Conservation (phyloP, 2,329 filamentous ascomycete genomes). For the Elsinoe batatas region DNA sequence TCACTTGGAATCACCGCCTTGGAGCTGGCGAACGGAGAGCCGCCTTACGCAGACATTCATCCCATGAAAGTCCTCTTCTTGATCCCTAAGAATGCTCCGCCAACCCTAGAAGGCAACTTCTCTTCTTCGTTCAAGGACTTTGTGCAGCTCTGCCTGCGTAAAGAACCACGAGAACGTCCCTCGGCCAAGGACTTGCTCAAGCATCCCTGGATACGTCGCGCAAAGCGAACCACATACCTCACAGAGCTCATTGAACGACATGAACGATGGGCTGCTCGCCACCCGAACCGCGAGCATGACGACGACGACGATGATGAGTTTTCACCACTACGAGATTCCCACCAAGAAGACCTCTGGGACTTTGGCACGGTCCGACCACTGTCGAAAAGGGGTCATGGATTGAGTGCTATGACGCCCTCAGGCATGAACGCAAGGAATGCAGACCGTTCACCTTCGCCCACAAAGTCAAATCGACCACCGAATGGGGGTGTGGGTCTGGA, state of each 20-base stretch:
- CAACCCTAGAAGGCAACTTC: slow-evolving; percentile 50
- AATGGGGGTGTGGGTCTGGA: slow-evolving; percentile 7
- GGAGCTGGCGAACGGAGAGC: slow-evolving; percentile 83
- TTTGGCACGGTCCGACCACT: slow-evolving; percentile 88
- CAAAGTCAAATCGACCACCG: slow-evolving; percentile 18
- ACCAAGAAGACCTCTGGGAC: slow-evolving; percentile 90
- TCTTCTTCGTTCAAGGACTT: slow-evolving; percentile 42
- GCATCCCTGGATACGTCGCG: slow-evolving; percentile 80
- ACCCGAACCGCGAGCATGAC: slow-evolving; percentile 58
- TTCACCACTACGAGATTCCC: slow-evolving; percentile 35
- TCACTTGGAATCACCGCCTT: slow-evolving; percentile 90
- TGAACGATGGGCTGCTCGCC: slow-evolving; percentile 73
- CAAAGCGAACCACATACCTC: slow-evolving; percentile 92
- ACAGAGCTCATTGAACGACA: slow-evolving; percentile 92
- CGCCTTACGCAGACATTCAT: slow-evolving; percentile 91
- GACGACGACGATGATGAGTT: slow-evolving; percentile 51
- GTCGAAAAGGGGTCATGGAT: slow-evolving; percentile 54
- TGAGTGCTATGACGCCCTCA: slow-evolving; percentile 68
- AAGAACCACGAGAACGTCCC: slow-evolving; percentile 81
- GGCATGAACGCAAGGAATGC: slow-evolving; percentile 64
- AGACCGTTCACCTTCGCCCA: slow-evolving; percentile 26
- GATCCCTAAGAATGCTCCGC: slow-evolving; percentile 88
- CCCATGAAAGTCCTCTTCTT: slow-evolving; percentile 97
- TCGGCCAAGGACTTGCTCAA: slow-evolving; percentile 78
- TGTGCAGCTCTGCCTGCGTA: slow-evolving; percentile 60